Conservation (phyloP, 225 moss, liverwort and hornwort genomes). For the Ulota crispa region DNA sequence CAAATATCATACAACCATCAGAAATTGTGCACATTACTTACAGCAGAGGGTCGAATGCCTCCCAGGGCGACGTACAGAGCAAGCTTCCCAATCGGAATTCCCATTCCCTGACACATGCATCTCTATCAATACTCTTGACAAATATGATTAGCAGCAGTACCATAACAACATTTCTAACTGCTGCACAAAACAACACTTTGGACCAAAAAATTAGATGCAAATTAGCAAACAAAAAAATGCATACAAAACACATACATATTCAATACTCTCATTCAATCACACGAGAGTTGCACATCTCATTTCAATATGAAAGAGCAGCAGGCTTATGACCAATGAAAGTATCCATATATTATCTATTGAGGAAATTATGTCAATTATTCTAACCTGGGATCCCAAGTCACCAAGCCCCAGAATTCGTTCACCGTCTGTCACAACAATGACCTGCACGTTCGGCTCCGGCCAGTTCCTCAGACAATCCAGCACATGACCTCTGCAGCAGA, state of each 20-base stretch:
- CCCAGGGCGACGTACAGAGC: conserved; percentile 81
- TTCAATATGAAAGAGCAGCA: background rate
- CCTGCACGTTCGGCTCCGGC: conserved; percentile 67
- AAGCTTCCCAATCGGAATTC: conserved; percentile 84
- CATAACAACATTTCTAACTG: background rate
- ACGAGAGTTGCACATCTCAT: background rate
- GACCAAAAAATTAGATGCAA: too few relatives aligned
- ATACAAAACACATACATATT: too few relatives aligned
- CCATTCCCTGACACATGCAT: conserved; percentile 61
- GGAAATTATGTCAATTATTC: background rate
- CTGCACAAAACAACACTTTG: background rate
- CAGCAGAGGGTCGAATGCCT: conserved; percentile 78
- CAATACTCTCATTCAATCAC: background rate
- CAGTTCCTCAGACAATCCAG: conserved; percentile 79
- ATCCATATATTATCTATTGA: background rate
- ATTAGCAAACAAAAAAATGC: too few relatives aligned
- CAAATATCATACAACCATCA: background rate
- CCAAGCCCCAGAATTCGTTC: conserved; percentile 85
- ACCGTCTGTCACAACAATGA: conserved; percentile 83
- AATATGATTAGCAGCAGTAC: background rate
- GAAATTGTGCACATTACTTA: conserved; percentile 16
- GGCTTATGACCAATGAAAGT: background rate
- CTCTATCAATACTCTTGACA: background rate
- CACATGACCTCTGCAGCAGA: conserved; percentile 61
- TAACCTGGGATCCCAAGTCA: conserved; percentile 77